A percentile compares a stretch with the other conserved stretches of the same genome.
Evolutionary conservation across 164 flowering plant genomes (phyloP).

Genomic region (Taxillus chinensis): DNA sequence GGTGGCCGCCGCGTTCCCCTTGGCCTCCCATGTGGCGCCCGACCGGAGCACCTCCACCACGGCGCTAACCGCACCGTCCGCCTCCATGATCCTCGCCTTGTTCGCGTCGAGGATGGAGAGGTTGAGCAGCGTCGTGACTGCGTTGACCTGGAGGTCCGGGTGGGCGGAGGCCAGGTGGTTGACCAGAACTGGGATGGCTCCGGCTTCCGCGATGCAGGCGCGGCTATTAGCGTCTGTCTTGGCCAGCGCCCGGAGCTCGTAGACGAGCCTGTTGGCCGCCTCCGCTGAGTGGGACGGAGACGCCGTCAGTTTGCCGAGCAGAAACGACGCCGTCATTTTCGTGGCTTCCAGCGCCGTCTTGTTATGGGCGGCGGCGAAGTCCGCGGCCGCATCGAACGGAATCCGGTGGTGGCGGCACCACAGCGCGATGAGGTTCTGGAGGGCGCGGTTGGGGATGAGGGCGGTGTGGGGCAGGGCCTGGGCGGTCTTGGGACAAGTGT

Average conservation of each 20-base stretch:
- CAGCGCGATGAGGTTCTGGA: slow-evolving; percentile 54
- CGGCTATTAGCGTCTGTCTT: slow-evolving; percentile 65
- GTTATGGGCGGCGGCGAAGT: slow-evolving; percentile 16
- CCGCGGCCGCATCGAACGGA: slow-evolving; percentile 38
- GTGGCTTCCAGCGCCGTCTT: slow-evolving; percentile 63
- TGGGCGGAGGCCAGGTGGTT: slow-evolving; percentile 35
- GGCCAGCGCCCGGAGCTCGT: slow-evolving; percentile 68
- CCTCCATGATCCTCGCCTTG: slow-evolving; percentile 54
- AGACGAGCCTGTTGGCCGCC: slow-evolving; percentile 34
- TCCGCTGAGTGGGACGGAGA: slow-evolving; percentile 18
- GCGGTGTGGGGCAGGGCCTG: slow-evolving; percentile 50
- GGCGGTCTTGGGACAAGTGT: slow-evolving; percentile 88
- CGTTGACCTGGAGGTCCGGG: slow-evolving; percentile 56
- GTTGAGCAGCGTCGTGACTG: slow-evolving; percentile 71
- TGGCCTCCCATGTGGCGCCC: slow-evolving; percentile 82
- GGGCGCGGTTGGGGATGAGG: slow-evolving; percentile 51
- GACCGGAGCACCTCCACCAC: slow-evolving; percentile 46
- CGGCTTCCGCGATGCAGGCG: slow-evolving; percentile 61
- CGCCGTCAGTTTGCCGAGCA: slow-evolving; percentile 33
- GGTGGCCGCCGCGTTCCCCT: slow-evolving; percentile 79
- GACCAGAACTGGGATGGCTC: slow-evolving; percentile 49
- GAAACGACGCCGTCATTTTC: slow-evolving; percentile 63
- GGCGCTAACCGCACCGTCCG: slow-evolving; percentile 48
- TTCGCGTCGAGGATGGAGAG: slow-evolving; percentile 65
- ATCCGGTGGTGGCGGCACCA: slow-evolving; percentile 78